Base-by-base conservation (phyloP, 169 alveolate genomes). In the Amoebophrya sp. region DNA sequence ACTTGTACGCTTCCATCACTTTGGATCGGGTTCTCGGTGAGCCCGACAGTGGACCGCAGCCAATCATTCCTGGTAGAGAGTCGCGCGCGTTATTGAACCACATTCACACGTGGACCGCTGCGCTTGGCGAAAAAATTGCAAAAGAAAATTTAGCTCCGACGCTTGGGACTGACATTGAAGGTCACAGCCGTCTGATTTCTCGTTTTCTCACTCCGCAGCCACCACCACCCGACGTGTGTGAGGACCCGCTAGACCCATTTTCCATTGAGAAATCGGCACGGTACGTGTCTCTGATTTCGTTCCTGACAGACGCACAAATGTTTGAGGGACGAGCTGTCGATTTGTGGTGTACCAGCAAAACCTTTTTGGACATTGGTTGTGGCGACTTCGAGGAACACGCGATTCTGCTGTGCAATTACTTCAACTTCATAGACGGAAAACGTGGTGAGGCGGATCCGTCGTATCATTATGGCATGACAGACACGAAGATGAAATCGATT, bases 341-440 rank as follows among this genome's bases (percentile, higher is more conserved):
- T 94, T 90, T 96, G 40, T 96, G 97, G 97, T 95, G 97, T 89
- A 96, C 96, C 33, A 95, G 96, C 92, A 95, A 97, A 89, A 96
- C 96, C 94, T 96, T 97, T 92, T 90, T 97, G 53, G 97, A 95
- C 95, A 93, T 96, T 89, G 96, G 97, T 2, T 97, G 97, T 89
- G 98, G 98, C 38, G 99, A 97, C 94, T 96, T 95, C 91, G 98
- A 97, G 95, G 99, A 97, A 92, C 99, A 97, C 94, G 98, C 98
- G 41, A 95, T 96, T 77, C 95, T 97, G 89, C 92, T 97, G 91
- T 96, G 98, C 94, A 96, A 96, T 94, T 97, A 96, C 92, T 97
- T 97, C 93, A 96, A 96, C 94, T 96, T 96, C 93, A 96, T 96
- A 41, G 99, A 97, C 95, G 92, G 92, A 24, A 65, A 89, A 14